Conservation (phyloP, 169 alveolate species). For the Hepatocystis sp. region DNA sequence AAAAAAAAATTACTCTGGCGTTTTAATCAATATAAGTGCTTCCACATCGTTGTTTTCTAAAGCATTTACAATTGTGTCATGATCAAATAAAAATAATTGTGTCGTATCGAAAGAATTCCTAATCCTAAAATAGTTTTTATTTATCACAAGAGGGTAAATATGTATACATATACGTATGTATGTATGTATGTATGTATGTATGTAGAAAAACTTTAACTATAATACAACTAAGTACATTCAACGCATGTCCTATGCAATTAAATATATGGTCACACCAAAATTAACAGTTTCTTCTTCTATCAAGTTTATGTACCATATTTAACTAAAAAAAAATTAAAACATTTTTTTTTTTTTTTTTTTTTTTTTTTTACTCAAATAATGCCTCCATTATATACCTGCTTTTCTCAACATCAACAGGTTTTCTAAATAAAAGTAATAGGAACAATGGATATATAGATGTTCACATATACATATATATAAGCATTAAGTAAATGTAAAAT, state of each 20-base stretch:
- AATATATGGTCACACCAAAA: too few species aligned
- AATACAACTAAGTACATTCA: background rate
- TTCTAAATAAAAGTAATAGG: conserved; percentile 15
- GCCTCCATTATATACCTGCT: conserved; percentile 13
- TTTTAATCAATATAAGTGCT: conserved; percentile 35
- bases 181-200: background rate
- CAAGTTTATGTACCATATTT: too few species aligned
- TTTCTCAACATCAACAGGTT: conserved; percentile 35
- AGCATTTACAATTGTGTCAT: conserved; percentile 31
- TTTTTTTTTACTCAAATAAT: conserved; percentile 26
- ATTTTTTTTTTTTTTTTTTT: conserved; percentile 18
- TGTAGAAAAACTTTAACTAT: background rate
- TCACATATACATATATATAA: background rate
- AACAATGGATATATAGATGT: background rate
- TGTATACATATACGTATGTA: background rate
- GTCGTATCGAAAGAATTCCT: conserved; percentile 3
- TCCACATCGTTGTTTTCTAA: conserved; percentile 8
- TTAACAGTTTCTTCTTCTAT: too few species aligned
- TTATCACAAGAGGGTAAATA: background rate
- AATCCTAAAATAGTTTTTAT: conserved; percentile 4
- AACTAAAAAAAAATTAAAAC: too few species aligned
- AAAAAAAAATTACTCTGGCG: conserved; percentile 25
- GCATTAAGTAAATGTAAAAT: background rate
- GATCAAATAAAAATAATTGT: conserved; percentile 6
- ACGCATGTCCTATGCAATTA: too few species aligned